These are phyloP conservation scores for Starmera stellimalicola DNA, from an alignment of 1,139 yeast species.

Conservation along the genomic window DNA sequence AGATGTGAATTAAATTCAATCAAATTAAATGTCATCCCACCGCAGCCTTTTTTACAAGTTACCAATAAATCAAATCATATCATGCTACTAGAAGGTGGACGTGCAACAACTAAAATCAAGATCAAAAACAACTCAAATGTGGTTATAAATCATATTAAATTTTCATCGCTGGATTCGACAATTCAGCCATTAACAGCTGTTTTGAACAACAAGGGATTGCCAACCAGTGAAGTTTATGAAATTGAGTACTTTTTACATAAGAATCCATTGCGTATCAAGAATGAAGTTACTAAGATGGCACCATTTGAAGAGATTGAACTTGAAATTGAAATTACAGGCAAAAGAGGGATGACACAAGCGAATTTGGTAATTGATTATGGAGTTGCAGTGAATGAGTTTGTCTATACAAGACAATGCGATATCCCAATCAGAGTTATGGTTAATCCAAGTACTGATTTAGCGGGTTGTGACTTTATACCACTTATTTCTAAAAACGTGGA, in stretches of 20 bases:
- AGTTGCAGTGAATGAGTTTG: slow-evolving; percentile 24
- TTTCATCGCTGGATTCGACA: slow-evolving; percentile 68
- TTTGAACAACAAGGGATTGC: slow-evolving; percentile 32
- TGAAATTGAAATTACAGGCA: slow-evolving; percentile 58
- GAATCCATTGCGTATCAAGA: slow-evolving; percentile 41
- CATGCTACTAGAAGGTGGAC: slow-evolving; percentile 79
- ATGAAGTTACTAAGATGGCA: slow-evolving; percentile 26
- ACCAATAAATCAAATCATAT: slow-evolving; percentile 44
- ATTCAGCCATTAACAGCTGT: slow-evolving; percentile 50
- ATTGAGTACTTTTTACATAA: slow-evolving; percentile 60
- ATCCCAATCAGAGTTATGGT: slow-evolving; percentile 65
- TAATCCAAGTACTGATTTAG: slow-evolving; percentile 60
- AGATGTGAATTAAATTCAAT: slow-evolving; percentile 11
- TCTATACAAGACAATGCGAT: slow-evolving; percentile 45
- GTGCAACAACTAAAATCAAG: slow-evolving; percentile 37
- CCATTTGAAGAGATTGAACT: slow-evolving; percentile 26
- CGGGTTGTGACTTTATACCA: slow-evolving; percentile 66
- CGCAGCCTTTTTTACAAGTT: slow-evolving; percentile 58
- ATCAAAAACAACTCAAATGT: slow-evolving; percentile 52
- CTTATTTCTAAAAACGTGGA: slow-evolving; percentile 23
- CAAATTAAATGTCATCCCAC: slow-evolving; percentile 38
- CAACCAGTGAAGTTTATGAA: slow-evolving; percentile 62
- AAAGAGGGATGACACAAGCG: slow-evolving; percentile 64
- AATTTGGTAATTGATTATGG: slow-evolving; percentile 63
- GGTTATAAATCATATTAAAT: slow-evolving; percentile 45